Evolutionary conservation across 2,329 filamentous ascomycete species (phyloP).

Genomic region (Aureobasidium lini): DNA sequence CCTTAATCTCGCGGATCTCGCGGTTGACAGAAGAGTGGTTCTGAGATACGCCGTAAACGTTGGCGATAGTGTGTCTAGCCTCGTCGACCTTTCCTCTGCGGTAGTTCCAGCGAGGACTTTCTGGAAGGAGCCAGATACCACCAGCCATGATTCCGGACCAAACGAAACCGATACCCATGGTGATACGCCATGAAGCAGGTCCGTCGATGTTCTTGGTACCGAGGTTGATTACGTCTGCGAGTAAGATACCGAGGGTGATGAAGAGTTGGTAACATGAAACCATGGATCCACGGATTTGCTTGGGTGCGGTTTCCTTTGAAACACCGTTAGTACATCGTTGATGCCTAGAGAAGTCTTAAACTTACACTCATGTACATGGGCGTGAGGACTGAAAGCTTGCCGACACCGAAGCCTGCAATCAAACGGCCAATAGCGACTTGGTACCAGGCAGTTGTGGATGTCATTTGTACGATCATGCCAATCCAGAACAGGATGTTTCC

Average conservation of each 20-base stretch:
- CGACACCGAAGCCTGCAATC: slow-evolving; percentile 60
- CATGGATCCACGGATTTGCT: slow-evolving; percentile 56
- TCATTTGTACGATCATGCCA: slow-evolving; percentile 59
- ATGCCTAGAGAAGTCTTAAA: not conserved
- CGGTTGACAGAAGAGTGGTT: slow-evolving; percentile 47
- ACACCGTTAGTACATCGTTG: slow-evolving; percentile 28
- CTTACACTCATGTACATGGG: slow-evolving; percentile 56
- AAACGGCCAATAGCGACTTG: slow-evolving; percentile 59
- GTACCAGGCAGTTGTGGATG: slow-evolving; percentile 50
- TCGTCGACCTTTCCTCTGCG: slow-evolving; percentile 46
- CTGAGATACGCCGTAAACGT: slow-evolving; percentile 48
- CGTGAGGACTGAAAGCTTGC: slow-evolving; percentile 55
- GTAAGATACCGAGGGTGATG: slow-evolving; percentile 60
- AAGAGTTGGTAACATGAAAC: slow-evolving; percentile 61
- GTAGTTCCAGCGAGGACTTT: slow-evolving; percentile 53
- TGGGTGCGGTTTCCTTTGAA: slow-evolving; percentile 52
- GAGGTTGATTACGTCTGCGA: slow-evolving; percentile 48
- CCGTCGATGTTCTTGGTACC: slow-evolving; percentile 46
- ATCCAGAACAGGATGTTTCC: slow-evolving; percentile 57
- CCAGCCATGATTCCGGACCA: slow-evolving; percentile 48
- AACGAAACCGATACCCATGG: slow-evolving; percentile 52
- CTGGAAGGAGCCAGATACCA: slow-evolving; percentile 49
- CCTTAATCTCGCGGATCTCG: slow-evolving; percentile 49
- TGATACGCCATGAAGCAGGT: slow-evolving; percentile 55
- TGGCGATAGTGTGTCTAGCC: slow-evolving; percentile 45